phyloP scores from a whole-genome alignment of 2,329 filamentous ascomycete species.

The Alternaria angustiovoidea region DNA sequence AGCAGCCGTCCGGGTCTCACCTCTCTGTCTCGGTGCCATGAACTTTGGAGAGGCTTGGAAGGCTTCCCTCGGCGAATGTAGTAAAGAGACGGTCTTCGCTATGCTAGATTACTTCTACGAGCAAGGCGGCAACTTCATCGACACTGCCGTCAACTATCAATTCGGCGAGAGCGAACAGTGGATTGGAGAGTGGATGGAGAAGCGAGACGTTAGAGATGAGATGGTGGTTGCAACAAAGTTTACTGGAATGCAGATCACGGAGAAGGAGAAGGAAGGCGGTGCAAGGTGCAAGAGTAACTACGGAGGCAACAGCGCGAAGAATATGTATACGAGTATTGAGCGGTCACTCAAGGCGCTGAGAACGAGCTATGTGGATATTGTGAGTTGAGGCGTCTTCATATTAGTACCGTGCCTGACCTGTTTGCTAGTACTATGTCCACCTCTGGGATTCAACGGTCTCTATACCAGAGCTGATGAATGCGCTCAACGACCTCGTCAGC shows the following conservation, averaged over 20 bases:
- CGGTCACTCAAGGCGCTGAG: constrained; percentile 44
- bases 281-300: constrained; percentile 32
- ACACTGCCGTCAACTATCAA: constrained; percentile 62
- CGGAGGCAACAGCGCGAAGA: constrained; percentile 27
- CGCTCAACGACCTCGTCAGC: constrained; percentile 53
- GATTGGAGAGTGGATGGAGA: constrained; percentile 56
- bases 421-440: constrained; percentile 45
- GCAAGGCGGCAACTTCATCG: constrained; percentile 77
- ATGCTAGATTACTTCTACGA: constrained; percentile 74
- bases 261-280: constrained; percentile 13
- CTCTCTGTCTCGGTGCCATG: constrained; percentile 66
- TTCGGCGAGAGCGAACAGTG: constrained; percentile 53
- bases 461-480: constrained; percentile 56
- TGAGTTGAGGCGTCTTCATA: constrained; percentile 16
- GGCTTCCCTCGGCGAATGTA: constrained; percentile 69
- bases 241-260: constrained; percentile 43
- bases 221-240: constrained; percentile 56
- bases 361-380: constrained; percentile 71
- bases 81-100: constrained; percentile 68
- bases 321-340: constrained; percentile 24
- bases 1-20: constrained; percentile 64
- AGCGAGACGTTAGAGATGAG: constrained; percentile 48
- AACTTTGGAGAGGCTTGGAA: constrained; percentile 69
- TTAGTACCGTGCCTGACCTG: constrained; percentile 32
- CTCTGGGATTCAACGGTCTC: constrained; percentile 55